Base-by-base conservation (phyloP, 148 eudicot species). In the Camellia japonica region DNA sequence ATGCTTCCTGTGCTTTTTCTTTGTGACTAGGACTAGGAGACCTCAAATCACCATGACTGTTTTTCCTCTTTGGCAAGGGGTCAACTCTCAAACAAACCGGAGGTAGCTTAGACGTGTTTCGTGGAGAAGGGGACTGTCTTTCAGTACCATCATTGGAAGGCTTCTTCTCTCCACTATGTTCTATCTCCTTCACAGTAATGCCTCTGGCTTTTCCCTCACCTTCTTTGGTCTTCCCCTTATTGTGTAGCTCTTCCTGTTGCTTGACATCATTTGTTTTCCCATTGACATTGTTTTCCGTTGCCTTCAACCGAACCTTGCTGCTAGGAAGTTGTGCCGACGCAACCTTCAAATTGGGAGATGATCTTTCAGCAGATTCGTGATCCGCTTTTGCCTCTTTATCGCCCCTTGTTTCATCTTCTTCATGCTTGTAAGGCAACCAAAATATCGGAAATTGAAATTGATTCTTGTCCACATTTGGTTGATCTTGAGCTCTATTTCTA, bases 361-460 rank as follows among this genome's bases (percentile, higher is more conserved):
- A 8, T 63, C 47, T 81, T 60, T 78, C 73, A 12, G 46, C 10
- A 76, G 75, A 14, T 18, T 59, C 16, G 38, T n/a, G 46, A 5
- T 59, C 78, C 61, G 73, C 62, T 65, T 70, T 64, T 58, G 13
- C 49, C 19, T 73, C 80, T 62, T 42, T 68, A 16, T 55, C 52
- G 23, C 71, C 78, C 30, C 20, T 68, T 3, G 16, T 49, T 46
- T 70, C 84, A 54, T 69, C 71, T 12, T 77, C 84, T 49, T 73
- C 71, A 18, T 80, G 81, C 14, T 74, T 81, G 64, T 58, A 83
- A 44, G 94, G 97, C 79, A 90, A 44, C 91, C 94, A 93, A 55
- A 91, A 51, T 55, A 90, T 7, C 2, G 91, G 91, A 44, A 81
- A 84, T 54, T 88, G 87, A 46, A 80, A 78, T n/a, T 79, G 83